Base-by-base conservation (phyloP, 257 asterid genomes). In the Nyctanthes arbortristis region DNA sequence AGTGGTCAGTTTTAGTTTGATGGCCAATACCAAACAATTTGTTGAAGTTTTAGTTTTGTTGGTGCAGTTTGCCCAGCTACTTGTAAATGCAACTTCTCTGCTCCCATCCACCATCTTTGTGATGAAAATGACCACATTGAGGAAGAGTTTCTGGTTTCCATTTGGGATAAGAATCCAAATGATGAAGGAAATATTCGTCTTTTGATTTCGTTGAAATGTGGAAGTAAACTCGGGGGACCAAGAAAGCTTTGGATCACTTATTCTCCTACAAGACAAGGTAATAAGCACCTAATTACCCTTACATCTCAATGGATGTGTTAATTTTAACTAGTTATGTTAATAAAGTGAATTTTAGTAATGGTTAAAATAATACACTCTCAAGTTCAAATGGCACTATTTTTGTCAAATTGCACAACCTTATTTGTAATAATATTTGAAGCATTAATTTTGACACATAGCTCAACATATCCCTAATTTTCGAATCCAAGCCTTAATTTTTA, bases 111-210 rank as follows among this genome's bases (percentile, higher is more conserved):
- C 66, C 80, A 75, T 49, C 67, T 32, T 34, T 87, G 92, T 61
- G 66, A 39, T 30, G 70, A 59, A 0, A 73, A 56, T 10, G 47
- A 61, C 63, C 20, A 13, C 84, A 27, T 54, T 85, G n/a, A n/a
- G n/a, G n/a, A n/a, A n/a, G n/a, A n/a, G n/a, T n/a, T n/a, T n/a
- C n/a, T n/a, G n/a, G n/a, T n/a, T n/a, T n/a, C n/a, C n/a, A n/a
- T n/a, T n/a, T n/a, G n/a, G n/a, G n/a, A n/a, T n/a, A n/a, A n/a
- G 80, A 80, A 85, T 71, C 90, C 92, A 33, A 68, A 84, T 59
- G 80, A 83, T 56, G 81, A 43, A 13, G 89, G 79, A 58, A 77
- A 68, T 12, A 39, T 52, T 30, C 49, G 34, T 8, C 59, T 80
- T 22, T 57, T 33, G 39, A 67, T 87, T 34, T 87, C 90, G 16